A percentile compares a stretch with the other conserved stretches of the same genome.
phyloP scores from a whole-genome alignment of 441 rosid species.

The Pelargonium myrrhifolium region DNA sequence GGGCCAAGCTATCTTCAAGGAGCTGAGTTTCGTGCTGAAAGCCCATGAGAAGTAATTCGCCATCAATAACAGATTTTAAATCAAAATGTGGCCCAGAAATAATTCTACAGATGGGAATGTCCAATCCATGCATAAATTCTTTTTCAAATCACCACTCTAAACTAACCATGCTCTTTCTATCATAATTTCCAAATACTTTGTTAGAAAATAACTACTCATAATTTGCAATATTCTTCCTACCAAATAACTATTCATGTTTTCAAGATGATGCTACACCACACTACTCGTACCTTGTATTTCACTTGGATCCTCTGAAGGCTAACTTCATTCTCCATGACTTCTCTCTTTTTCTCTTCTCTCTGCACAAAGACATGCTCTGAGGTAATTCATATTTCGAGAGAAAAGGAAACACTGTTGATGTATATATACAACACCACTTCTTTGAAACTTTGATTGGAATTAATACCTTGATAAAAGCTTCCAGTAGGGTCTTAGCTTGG shows the following conservation, averaged over 20 bases:
- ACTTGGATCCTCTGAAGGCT: slow-evolving; percentile 86
- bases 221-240: background rate
- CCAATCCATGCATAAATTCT: background rate
- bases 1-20: slow-evolving; percentile 59
- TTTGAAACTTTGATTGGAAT: slow-evolving; percentile 19
- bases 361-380: slow-evolving; percentile 23
- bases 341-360: slow-evolving; percentile 96
- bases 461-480: slow-evolving; percentile 65
- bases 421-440: background rate
- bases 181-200: background rate
- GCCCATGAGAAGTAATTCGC: background rate
- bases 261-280: slow-evolving; percentile 10
- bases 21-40: slow-evolving; percentile 76
- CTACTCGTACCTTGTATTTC: slow-evolving; percentile 57
- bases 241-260: background rate
- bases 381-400: background rate
- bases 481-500: slow-evolving; percentile 83
- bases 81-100: slow-evolving; percentile 3
- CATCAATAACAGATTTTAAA: slow-evolving; percentile 6
- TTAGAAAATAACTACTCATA: background rate
- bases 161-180: background rate
- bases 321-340: slow-evolving; percentile 80
- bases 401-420: background rate
- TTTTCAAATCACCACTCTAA: background rate
- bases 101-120: background rate